phyloP scores from a whole-genome alignment of 768 basidiomycete species.

The Lactifluus echinatus region DNA sequence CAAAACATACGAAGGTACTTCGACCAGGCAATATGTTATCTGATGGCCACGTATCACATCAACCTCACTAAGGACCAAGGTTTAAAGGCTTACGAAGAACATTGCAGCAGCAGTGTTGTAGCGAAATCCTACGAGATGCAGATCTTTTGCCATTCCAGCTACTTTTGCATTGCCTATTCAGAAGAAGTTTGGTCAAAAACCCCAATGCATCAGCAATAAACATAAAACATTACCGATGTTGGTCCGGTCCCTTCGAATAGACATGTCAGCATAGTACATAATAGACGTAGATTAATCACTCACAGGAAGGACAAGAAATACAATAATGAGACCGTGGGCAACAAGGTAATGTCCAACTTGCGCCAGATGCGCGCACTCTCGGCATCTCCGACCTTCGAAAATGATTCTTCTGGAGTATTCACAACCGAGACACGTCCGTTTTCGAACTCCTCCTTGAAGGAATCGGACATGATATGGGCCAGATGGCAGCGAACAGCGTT shows the following conservation, averaged over 20 bases:
- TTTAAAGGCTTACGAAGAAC: constrained; percentile 27
- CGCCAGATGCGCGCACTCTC: constrained; percentile 7
- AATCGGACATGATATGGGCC: background rate
- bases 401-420: background rate
- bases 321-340: constrained; percentile 15
- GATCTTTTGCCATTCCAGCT: constrained; percentile 36
- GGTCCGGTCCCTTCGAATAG: constrained; percentile 16
- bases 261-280: background rate
- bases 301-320: constrained; percentile 20
- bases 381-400: background rate
- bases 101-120: constrained; percentile 34
- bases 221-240: constrained; percentile 14
- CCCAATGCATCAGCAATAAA: background rate
- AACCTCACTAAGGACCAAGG: background rate
- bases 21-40: constrained; percentile 32
- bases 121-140: constrained; percentile 28
- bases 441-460: background rate
- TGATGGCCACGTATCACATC: constrained; percentile 6
- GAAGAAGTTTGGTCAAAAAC: background rate
- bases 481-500: background rate
- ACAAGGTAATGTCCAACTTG: constrained; percentile 10
- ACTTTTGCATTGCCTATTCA: constrained; percentile 26
- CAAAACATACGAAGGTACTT: constrained; percentile 31
- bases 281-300: background rate
- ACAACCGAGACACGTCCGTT: background rate